Percentiles rank a stretch among this genome's conserved stretches.
Conservation (phyloP, 495 filamentous ascomycete species). For the Daldinia concentrica region DNA sequence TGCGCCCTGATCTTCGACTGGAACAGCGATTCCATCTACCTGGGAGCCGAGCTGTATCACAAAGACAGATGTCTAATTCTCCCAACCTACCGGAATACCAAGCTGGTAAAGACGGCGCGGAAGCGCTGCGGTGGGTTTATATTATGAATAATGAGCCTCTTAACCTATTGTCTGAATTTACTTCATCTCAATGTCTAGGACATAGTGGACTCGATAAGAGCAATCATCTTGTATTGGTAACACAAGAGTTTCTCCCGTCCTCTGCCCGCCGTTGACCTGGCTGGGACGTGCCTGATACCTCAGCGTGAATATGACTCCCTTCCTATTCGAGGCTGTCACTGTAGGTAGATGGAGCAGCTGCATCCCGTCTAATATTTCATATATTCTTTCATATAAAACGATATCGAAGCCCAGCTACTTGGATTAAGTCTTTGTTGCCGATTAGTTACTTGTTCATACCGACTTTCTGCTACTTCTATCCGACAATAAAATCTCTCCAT, state of each 20-base stretch:
- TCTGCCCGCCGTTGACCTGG: slow-evolving; percentile 17
- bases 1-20: slow-evolving; percentile 47
- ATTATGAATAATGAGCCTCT: slow-evolving; percentile 31
- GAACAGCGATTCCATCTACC: slow-evolving; percentile 46
- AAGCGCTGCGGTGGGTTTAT: slow-evolving; percentile 33
- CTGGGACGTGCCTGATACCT: slow-evolving; percentile 16
- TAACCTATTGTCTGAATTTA: slow-evolving; percentile 40
- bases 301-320: slow-evolving; percentile 28
- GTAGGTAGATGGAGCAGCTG: slow-evolving; percentile 28
- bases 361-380: slow-evolving; percentile 3
- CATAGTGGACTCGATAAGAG: slow-evolving; percentile 46
- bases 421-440: slow-evolving; percentile 8
- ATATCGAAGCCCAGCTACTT: slow-evolving; percentile 21
- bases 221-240: slow-evolving; percentile 47
- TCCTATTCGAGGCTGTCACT: slow-evolving; percentile 15
- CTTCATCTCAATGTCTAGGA: slow-evolving; percentile 52
- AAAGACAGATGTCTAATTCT: slow-evolving; percentile 46
- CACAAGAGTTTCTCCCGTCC: slow-evolving; percentile 42
- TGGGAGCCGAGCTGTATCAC: slow-evolving; percentile 44
- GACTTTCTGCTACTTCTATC: not conserved
- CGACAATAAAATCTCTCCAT: slow-evolving; percentile 2
- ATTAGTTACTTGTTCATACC: slow-evolving; percentile 11
- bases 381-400: slow-evolving; percentile 23
- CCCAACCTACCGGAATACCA: slow-evolving; percentile 34
- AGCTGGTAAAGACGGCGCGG: slow-evolving; percentile 32